These are phyloP conservation scores for Cryptosporidium meleagridis DNA, from an alignment of 169 alveolate species.

Conservation along the genomic window DNA sequence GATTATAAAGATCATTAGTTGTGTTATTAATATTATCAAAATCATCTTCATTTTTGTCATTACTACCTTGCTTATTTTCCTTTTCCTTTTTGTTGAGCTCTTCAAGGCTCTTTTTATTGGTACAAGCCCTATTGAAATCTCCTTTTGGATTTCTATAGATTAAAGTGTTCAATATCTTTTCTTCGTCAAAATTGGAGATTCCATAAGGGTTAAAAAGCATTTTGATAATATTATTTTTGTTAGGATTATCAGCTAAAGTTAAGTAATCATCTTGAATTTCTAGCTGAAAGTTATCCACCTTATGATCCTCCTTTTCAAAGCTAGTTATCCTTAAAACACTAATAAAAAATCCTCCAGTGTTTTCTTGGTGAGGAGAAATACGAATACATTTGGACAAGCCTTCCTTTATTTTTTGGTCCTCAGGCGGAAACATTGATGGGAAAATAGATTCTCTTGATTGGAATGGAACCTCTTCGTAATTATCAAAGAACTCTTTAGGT, in stretches of 20 bases:
- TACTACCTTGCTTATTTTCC: neutral
- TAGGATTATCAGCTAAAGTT: conserved; percentile 23
- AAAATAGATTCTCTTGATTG: conserved; percentile 76
- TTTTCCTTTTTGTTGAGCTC: neutral
- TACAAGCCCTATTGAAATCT: conserved; percentile 59
- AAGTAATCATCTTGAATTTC: conserved; percentile 45
- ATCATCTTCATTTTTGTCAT: neutral
- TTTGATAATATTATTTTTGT: conserved; percentile 28
- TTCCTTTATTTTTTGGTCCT: conserved; percentile 49
- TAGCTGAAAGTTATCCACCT: neutral
- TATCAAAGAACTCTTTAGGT: conserved; percentile 74
- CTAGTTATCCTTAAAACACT: conserved; percentile 82
- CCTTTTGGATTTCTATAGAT: conserved; percentile 73
- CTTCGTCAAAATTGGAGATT: neutral
- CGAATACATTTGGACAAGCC: conserved; percentile 87
- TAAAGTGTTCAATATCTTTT: conserved; percentile 15
- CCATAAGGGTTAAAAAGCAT: conserved; percentile 54
- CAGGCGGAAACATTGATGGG: conserved; percentile 83
- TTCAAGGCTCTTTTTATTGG: neutral
- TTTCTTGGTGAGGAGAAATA: conserved; percentile 90
- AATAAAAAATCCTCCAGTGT: conserved; percentile 93
- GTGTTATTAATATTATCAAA: neutral
- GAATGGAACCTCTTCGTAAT: conserved; percentile 78
- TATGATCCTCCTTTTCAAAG: conserved; percentile 51
- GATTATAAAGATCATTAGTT: neutral